Evolutionary conservation across 495 filamentous ascomycete genomes (phyloP).

Genomic region (Clavariopsis aquatica): DNA sequence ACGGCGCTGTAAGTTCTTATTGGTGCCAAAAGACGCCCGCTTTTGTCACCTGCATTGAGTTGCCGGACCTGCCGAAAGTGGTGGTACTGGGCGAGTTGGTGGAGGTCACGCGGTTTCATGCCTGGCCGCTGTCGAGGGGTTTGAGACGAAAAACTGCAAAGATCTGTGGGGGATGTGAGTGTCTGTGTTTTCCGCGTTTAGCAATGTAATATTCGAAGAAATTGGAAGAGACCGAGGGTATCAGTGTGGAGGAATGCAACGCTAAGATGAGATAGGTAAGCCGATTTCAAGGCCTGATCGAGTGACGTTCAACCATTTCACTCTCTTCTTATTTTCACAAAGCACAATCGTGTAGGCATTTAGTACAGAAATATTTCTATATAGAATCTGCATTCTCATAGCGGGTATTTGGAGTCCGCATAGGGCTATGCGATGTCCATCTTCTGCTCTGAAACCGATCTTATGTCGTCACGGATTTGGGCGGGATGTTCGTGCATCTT

Average conservation of each 20-base stretch:
- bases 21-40: neutral
- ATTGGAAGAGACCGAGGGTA: neutral
- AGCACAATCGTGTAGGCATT: too few species aligned
- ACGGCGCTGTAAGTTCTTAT: neutral
- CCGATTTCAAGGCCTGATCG: neutral
- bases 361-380: too few species aligned
- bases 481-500: too few species aligned
- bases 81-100: neutral
- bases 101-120: neutral
- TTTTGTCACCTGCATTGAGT: neutral
- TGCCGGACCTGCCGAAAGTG: conserved; percentile 6
- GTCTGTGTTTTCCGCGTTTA: too few species aligned
- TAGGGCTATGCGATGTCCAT: too few species aligned
- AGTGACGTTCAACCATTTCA: too few species aligned
- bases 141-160: neutral
- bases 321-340: too few species aligned
- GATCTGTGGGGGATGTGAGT: too few species aligned
- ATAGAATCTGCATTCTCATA: too few species aligned
- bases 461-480: too few species aligned
- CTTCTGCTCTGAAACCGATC: too few species aligned
- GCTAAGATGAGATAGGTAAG: neutral
- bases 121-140: neutral
- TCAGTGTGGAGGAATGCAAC: neutral
- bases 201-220: neutral
- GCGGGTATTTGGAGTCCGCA: too few species aligned